Evolutionary conservation across 116 monocot species (phyloP).

Genomic region (Thalassia testudinum): DNA sequence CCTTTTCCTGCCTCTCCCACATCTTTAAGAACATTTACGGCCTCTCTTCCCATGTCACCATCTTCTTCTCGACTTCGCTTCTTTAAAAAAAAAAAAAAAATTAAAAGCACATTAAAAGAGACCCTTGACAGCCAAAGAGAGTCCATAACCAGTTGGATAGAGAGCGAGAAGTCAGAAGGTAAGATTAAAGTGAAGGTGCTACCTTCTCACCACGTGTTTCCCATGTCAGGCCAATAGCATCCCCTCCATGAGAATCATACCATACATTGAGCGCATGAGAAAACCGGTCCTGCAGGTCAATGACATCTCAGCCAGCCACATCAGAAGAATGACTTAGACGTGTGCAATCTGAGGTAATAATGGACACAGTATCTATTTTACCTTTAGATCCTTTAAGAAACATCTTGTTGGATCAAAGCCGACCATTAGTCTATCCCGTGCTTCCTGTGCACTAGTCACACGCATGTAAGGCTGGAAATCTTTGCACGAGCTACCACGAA

Average conservation of each 20-base stretch:
- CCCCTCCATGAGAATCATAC: slow-evolving; percentile 87
- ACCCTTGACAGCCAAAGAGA: not conserved
- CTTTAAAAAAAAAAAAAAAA: slow-evolving; percentile 17
- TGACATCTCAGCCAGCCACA: no score
- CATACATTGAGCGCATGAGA: slow-evolving; percentile 51
- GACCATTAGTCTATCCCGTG: slow-evolving; percentile 57
- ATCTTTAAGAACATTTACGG: slow-evolving; percentile 24
- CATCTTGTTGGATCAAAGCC: slow-evolving; percentile 75
- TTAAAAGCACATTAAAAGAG: not conserved
- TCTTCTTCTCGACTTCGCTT: slow-evolving; percentile 32
- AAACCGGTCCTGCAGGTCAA: slow-evolving; percentile 44
- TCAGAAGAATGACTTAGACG: no score
- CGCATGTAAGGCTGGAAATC: slow-evolving; percentile 57
- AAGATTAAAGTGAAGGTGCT: no score
- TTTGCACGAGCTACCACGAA: slow-evolving; percentile 43
- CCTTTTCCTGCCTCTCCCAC: slow-evolving; percentile 53
- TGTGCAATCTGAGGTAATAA: no score
- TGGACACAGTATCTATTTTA: no score
- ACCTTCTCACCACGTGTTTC: slow-evolving; percentile 49
- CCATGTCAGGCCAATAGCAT: slow-evolving; percentile 87
- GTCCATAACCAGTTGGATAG: not conserved
- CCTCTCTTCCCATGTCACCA: slow-evolving; percentile 10
- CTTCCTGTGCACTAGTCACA: slow-evolving; percentile 10
- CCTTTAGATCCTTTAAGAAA: slow-evolving; percentile 62
- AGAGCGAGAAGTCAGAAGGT: not conserved